These are phyloP conservation scores for Teratosphaeria zuluensis DNA, from an alignment of 2,329 filamentous ascomycete species.

Conservation along the genomic window DNA sequence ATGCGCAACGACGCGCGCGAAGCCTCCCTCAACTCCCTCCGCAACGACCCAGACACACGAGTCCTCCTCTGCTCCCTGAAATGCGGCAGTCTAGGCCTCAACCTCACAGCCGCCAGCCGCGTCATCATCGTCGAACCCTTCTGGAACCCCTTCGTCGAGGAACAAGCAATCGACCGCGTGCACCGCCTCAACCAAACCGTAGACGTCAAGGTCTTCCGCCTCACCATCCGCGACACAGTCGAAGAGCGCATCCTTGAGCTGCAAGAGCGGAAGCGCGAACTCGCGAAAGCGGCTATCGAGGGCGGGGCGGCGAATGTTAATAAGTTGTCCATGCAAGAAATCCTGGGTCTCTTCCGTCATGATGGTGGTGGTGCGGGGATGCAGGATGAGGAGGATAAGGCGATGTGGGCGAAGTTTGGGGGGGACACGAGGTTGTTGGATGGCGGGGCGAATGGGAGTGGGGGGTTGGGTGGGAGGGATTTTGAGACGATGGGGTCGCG, in stretches of 20 bases:
- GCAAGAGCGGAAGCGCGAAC: slow-evolving; percentile 83
- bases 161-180: slow-evolving; percentile 96
- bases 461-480: slow-evolving; percentile 1
- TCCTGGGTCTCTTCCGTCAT: slow-evolving; percentile 77
- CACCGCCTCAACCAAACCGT: slow-evolving; percentile 96
- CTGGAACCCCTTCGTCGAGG: slow-evolving; percentile 97
- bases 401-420: slow-evolving; percentile 28
- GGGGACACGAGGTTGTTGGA: slow-evolving; percentile 28
- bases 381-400: slow-evolving; percentile 30
- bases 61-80: slow-evolving; percentile 88
- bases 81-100: slow-evolving; percentile 85
- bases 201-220: slow-evolving; percentile 89
- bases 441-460: slow-evolving; percentile 4
- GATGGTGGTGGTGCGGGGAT: slow-evolving; percentile 45
- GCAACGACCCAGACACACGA: slow-evolving; percentile 64
- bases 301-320: slow-evolving; percentile 54
- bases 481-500: slow-evolving; percentile 1
- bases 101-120: slow-evolving; percentile 83
- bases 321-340: slow-evolving; percentile 87
- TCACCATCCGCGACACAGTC: slow-evolving; percentile 77
- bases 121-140: slow-evolving; percentile 96
- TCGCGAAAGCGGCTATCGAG: slow-evolving; percentile 89
- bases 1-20: slow-evolving; percentile 94
- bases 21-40: slow-evolving; percentile 67
- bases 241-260: slow-evolving; percentile 92